Conservation (phyloP, 179 eudicot species). For the Pouteria campechiana region DNA sequence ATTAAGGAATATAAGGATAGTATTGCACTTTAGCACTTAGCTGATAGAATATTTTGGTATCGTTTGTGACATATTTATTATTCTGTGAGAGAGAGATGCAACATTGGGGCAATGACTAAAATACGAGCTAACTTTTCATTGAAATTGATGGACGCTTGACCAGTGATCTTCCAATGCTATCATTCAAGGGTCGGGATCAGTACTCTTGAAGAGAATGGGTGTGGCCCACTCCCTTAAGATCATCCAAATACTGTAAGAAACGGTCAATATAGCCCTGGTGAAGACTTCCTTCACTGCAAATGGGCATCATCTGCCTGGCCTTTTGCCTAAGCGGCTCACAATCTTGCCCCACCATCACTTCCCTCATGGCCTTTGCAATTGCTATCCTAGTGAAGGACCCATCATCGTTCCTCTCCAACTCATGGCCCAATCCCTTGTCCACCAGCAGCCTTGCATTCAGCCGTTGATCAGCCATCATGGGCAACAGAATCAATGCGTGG, state of each 20-base stretch:
- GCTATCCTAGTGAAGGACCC: slow-evolving; percentile 22
- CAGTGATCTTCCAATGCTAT: too few relatives aligned
- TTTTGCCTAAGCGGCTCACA: slow-evolving; percentile 9
- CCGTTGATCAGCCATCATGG: slow-evolving; percentile 28
- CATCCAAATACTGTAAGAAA: slow-evolving; percentile 5
- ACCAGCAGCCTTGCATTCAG: slow-evolving; percentile 30
- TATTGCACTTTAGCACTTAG: too few relatives aligned
- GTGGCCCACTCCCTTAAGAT: too few relatives aligned
- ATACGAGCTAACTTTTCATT: too few relatives aligned
- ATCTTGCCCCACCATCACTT: slow-evolving; percentile 25
- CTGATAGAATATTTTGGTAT: too few relatives aligned
- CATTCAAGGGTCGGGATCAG: too few relatives aligned
- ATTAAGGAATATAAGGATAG: too few relatives aligned
- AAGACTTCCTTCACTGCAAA: slow-evolving; percentile 1
- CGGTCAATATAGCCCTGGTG: slow-evolving; percentile 7
- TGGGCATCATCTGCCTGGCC: slow-evolving; percentile 4
- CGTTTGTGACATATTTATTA: too few relatives aligned
- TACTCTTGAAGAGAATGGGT: too few relatives aligned
- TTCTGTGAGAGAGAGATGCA: too few relatives aligned
- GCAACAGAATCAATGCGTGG: slow-evolving; percentile 24
- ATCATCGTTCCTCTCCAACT: slow-evolving; percentile 26
- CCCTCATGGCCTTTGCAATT: slow-evolving; percentile 24
- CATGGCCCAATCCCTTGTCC: slow-evolving; percentile 28
- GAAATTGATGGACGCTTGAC: too few relatives aligned
- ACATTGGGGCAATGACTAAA: too few relatives aligned